phyloP scores from a whole-genome alignment of 768 basidiomycete genomes.

The Zangia roseola region DNA sequence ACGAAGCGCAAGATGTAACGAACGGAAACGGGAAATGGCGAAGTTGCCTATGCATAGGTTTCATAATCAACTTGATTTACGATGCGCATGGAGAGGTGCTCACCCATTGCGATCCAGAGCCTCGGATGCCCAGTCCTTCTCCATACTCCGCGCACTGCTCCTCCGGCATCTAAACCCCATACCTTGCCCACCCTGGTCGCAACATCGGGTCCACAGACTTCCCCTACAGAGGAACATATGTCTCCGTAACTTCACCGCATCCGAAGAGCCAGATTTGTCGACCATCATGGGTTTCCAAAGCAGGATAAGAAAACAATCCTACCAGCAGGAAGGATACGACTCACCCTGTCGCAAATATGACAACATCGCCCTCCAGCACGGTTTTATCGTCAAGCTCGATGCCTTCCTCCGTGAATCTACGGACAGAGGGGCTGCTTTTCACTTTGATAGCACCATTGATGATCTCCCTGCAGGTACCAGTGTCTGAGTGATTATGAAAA shows the following conservation, averaged over 20 bases:
- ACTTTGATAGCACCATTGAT: conserved; percentile 51
- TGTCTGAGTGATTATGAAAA: conserved; percentile 21
- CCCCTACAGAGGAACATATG: conserved; percentile 36
- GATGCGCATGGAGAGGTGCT: not conserved
- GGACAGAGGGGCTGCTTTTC: conserved; percentile 36
- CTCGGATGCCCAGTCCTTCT: conserved; percentile 37
- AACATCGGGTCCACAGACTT: conserved; percentile 48
- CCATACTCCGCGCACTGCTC: conserved; percentile 50
- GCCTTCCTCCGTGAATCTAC: conserved; percentile 27
- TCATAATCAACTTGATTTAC: not conserved
- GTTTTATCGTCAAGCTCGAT: conserved; percentile 29
- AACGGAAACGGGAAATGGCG: conserved; percentile 22
- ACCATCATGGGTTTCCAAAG: not conserved
- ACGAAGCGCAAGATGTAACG: conserved; percentile 32
- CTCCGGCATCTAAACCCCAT: conserved; percentile 67
- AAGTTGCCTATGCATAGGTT: conserved; percentile 16
- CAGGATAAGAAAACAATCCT: too few relatives aligned
- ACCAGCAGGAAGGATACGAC: not conserved
- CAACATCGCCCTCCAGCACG: conserved; percentile 26
- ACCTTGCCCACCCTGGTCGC: conserved; percentile 47
- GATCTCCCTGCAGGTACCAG: conserved; percentile 44
- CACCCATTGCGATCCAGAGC: conserved; percentile 30
- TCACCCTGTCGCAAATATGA: conserved; percentile 36
- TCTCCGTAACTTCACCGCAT: conserved; percentile 42
- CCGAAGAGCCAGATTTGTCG: not conserved